A percentile compares a stretch with the other conserved stretches of the same genome.
Conservation (phyloP, 2,329 filamentous ascomycete genomes). For the Microsporum ferrugineum region DNA sequence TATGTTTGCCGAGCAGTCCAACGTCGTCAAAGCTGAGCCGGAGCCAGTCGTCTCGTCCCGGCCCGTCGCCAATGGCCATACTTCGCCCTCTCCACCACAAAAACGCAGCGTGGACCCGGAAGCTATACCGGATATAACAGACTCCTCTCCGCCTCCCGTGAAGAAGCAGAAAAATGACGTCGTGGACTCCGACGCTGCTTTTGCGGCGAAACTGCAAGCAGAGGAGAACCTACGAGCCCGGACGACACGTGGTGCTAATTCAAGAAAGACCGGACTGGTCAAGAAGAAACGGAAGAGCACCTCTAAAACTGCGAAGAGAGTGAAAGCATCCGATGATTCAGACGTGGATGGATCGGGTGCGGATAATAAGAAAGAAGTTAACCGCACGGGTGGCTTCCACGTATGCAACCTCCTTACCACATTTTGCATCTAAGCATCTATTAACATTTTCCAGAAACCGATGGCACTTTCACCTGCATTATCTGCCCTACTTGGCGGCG, state of each 20-base stretch:
- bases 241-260: conserved; percentile 62
- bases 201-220: conserved; percentile 79
- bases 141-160: conserved; percentile 39
- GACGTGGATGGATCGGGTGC: conserved; percentile 56
- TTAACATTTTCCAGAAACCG: conserved; percentile 29
- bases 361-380: conserved; percentile 49
- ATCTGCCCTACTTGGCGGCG: conserved; percentile 35
- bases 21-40: conserved; percentile 13
- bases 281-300: conserved; percentile 50
- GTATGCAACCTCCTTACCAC: conserved; percentile 28
- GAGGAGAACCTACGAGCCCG: conserved; percentile 72
- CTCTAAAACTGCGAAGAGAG: conserved; percentile 51
- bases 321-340: conserved; percentile 68
- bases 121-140: conserved; percentile 28
- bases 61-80: conserved; percentile 28
- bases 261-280: conserved; percentile 45
- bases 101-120: conserved; percentile 35
- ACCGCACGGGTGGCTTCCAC: conserved; percentile 82
- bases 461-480: conserved; percentile 36
- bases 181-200: conserved; percentile 69
- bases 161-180: conserved; percentile 56
- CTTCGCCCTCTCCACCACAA: conserved; percentile 27
- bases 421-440: background rate
- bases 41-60: conserved; percentile 15
- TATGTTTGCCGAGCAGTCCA: conserved; percentile 43